phyloP scores from a whole-genome alignment of 768 basidiomycete genomes.

The Rhizopogon roseolus region DNA sequence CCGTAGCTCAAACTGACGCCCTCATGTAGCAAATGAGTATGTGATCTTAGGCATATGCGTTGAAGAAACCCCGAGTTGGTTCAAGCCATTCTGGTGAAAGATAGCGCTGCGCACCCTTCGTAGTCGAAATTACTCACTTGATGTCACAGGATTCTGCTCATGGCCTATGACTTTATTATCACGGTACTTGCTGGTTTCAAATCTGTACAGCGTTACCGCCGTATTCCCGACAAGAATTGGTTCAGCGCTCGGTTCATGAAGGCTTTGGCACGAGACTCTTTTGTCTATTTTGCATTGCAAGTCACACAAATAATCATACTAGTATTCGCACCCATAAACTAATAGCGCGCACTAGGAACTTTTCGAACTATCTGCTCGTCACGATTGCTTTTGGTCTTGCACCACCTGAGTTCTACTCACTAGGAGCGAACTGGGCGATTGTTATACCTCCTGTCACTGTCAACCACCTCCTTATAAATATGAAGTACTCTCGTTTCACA shows the following conservation, averaged over 20 bases:
- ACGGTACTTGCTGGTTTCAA: background rate
- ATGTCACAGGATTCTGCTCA: background rate
- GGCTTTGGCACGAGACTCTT: conserved; percentile 3
- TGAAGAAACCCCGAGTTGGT: background rate
- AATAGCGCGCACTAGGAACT: background rate
- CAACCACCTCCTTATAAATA: conserved; percentile 1
- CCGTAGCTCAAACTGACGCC: background rate
- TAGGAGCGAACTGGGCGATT: background rate
- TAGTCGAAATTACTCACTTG: background rate
- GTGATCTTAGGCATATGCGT: background rate
- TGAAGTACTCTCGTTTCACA: conserved; percentile 1
- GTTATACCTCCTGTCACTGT: conserved; percentile 1
- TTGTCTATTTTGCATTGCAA: conserved; percentile 1
- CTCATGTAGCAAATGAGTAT: background rate
- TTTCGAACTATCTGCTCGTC: background rate
- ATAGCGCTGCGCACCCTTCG: background rate
- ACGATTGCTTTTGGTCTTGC: background rate
- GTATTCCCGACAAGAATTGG: conserved; percentile 2
- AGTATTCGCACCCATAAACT: background rate
- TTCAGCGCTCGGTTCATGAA: conserved; percentile 1
- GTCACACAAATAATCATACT: background rate
- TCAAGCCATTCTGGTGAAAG: conserved; percentile 1
- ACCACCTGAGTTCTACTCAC: background rate
- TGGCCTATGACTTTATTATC: conserved; percentile 1
- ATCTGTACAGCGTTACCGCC: conserved; percentile 3